A percentile compares a stretch with the other conserved stretches of the same genome.
Evolutionary conservation across 2,329 filamentous ascomycete species (phyloP).

Genomic region (Fusarium bactridioides): DNA sequence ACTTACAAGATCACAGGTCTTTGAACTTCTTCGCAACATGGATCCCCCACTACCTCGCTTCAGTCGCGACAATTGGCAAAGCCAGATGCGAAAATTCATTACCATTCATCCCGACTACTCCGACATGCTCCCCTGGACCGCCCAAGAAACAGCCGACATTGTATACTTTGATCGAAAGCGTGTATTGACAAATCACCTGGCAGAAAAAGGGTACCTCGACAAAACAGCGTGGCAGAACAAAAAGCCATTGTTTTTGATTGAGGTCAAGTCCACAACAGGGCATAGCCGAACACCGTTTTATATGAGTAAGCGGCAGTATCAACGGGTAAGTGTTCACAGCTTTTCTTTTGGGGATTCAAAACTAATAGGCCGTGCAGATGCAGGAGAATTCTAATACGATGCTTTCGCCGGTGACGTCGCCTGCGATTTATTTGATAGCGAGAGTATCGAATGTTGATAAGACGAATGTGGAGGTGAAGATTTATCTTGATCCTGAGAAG

Average conservation of each 20-base stretch:
- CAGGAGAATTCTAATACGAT: constrained; percentile 7
- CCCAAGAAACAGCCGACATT: constrained; percentile 57
- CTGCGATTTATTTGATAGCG: constrained; percentile 51
- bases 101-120: constrained; percentile 50
- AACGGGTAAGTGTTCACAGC: constrained; percentile 44
- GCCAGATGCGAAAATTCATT: constrained; percentile 54
- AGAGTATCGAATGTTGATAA: constrained; percentile 50
- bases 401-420: neutral
- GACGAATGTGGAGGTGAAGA: constrained; percentile 41
- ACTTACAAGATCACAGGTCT: constrained; percentile 45
- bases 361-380: constrained; percentile 36
- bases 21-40: constrained; percentile 49
- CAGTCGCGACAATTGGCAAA: constrained; percentile 54
- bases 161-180: constrained; percentile 51
- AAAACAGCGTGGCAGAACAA: constrained; percentile 37
- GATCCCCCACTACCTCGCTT: constrained; percentile 46
- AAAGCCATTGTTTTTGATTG: constrained; percentile 55
- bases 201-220: constrained; percentile 46
- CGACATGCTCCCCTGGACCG: constrained; percentile 50
- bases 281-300: constrained; percentile 52
- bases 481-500: constrained; percentile 51
- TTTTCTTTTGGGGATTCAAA: neutral
- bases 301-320: constrained; percentile 56
- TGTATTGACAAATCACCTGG: constrained; percentile 46
- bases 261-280: constrained; percentile 59